Evolutionary conservation across 164 flowering plant species (phyloP), one percentile per base, ranked within the genome.

Genomic region (Taxillus chinensis): DNA sequence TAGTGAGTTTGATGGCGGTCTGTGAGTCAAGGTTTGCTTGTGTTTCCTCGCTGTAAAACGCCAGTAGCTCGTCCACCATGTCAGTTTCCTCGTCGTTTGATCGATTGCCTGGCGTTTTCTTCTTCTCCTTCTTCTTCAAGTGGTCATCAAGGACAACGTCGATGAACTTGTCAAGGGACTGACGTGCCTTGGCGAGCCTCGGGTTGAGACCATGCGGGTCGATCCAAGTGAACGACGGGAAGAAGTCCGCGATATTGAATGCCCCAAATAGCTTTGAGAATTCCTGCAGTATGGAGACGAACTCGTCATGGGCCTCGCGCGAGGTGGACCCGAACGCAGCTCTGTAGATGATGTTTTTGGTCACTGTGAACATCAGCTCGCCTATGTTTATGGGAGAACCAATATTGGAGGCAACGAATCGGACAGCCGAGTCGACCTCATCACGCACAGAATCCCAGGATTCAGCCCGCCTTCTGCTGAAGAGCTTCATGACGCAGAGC

Each of bases 231-330:
- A 68, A 11, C 62, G 56, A 68, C 4, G 79, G 79, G 2, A 76
- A 15, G 41, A 73, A 76, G 59, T 76, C 79, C 0, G 68, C 70
- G 3, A 70, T 12, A 8, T 68, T 70, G 37, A 68, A 65, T 0
- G 79, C 77, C 0, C 79, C 79, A 14, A 76, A 73, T 4, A 73
- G 62, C 59, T 65, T 65, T 1, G 77, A 70, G 39, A 73, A 70
- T 43, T 76, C 79, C 56, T 73, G 72, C 64, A 76, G n/a, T 3
- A 76, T 73, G 14, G 58, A 7, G 7, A 70, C 62, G 42, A 76
- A 73, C 63, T 68, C 64, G 39, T 68, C 64, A 37, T 73, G 74
- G 0, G 75, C 73, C 5, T 62, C 70, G 5, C 2, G 4, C 0
- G 68, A 55, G 40, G 5, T 41, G 42, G 77, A 53, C 41, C 79